Percentiles rank a stretch among this genome's conserved stretches.
These are phyloP conservation scores for Thuja plicata DNA, from an alignment of 83 land plant species.

Conservation along the genomic window DNA sequence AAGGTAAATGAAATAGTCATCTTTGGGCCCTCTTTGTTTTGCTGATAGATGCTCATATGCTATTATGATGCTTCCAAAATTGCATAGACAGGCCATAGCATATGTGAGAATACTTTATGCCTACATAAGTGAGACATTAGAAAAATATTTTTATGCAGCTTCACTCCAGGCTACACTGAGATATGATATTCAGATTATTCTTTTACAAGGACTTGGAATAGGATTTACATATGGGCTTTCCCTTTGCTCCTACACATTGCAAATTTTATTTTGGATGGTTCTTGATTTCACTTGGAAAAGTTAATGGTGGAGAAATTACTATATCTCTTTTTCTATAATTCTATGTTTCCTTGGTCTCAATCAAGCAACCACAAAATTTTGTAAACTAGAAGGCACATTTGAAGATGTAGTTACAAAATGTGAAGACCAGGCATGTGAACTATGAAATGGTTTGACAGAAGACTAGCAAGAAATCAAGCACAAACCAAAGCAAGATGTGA, in stretches of 20 bases:
- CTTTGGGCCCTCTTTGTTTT: no score
- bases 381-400: no score
- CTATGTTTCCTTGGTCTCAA: conserved; percentile 98
- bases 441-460: no score
- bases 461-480: no score
- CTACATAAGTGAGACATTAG: conserved; percentile 92
- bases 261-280: conserved; percentile 92
- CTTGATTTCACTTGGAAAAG: conserved; percentile 54
- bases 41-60: no score
- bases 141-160: conserved; percentile 94
- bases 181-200: conserved; percentile 94
- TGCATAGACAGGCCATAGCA: conserved; percentile 98
- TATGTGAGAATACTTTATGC: conserved; percentile 89
- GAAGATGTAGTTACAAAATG: no score
- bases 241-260: conserved; percentile 96
- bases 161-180: conserved; percentile 95
- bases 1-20: no score
- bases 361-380: conserved; percentile 99
- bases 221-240: conserved; percentile 99
- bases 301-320: conserved; percentile 84
- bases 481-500: no score
- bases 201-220: conserved; percentile 98
- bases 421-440: no score
- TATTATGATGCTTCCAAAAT: no score
- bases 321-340: conserved; percentile 89